Conservation (phyloP, 2,329 filamentous ascomycete species). For the Sclerotinia borealis region DNA sequence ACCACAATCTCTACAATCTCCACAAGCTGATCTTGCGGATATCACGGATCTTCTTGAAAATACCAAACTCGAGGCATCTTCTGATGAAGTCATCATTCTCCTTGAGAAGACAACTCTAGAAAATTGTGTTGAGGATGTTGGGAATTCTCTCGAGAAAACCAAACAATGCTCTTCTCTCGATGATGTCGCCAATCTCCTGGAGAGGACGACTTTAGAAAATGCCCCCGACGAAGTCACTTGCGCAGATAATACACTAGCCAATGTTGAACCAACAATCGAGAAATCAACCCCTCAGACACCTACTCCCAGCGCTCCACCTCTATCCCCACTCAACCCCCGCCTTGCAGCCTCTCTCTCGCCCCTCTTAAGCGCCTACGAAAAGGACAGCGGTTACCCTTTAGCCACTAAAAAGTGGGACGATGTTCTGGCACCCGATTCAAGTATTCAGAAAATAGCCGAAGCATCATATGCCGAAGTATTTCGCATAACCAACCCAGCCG, state of each 20-base stretch:
- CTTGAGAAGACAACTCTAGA: neutral
- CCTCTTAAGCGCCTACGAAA: conserved; percentile 20
- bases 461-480: conserved; percentile 63
- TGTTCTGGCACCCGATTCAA: conserved; percentile 47
- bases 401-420: conserved; percentile 43
- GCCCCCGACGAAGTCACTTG: neutral
- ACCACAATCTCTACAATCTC: neutral
- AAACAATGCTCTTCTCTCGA: no score
- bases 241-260: neutral
- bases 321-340: neutral
- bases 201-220: neutral
- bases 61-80: neutral
- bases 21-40: neutral
- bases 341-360: conserved; percentile 17
- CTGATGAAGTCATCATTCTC: neutral
- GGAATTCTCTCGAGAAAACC: neutral
- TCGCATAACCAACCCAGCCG: conserved; percentile 51
- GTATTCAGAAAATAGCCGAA: conserved; percentile 58
- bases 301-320: neutral
- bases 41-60: conserved; percentile 1
- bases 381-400: conserved; percentile 16
- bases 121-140: neutral
- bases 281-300: neutral
- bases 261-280: neutral
- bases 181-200: neutral